phyloP scores from a whole-genome alignment of 2,329 filamentous ascomycete species.

The Tricladium varicosporioides region DNA sequence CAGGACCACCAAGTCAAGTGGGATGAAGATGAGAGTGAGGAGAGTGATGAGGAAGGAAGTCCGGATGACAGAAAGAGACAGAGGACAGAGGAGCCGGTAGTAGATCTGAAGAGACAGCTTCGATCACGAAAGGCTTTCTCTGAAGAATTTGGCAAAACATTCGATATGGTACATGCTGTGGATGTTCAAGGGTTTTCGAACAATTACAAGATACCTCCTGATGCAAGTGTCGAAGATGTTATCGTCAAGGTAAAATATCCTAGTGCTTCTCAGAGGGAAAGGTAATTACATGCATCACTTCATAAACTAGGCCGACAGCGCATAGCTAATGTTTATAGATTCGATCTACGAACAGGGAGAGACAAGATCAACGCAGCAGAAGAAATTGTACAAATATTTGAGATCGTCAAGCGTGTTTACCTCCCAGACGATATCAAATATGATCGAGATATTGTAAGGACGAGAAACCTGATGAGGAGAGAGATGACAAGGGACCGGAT shows the following conservation, averaged over 20 bases:
- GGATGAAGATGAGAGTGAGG: constrained; percentile 17
- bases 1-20: constrained; percentile 15
- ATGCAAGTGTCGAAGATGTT: constrained; percentile 46
- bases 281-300: constrained; percentile 41
- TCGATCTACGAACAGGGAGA: constrained; percentile 73
- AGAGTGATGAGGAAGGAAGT: constrained; percentile 2
- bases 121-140: constrained; percentile 28
- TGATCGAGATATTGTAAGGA: constrained; percentile 58
- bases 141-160: constrained; percentile 20
- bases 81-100: constrained; percentile 14
- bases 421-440: constrained; percentile 24
- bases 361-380: constrained; percentile 76
- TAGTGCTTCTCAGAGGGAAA: constrained; percentile 66
- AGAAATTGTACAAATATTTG: constrained; percentile 64
- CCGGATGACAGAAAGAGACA: constrained; percentile 11
- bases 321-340: constrained; percentile 42
- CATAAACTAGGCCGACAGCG: neutral
- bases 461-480: constrained; percentile 46
- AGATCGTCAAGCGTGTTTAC: constrained; percentile 46
- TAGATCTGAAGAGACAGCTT: constrained; percentile 29
- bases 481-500: constrained; percentile 52
- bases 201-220: constrained; percentile 50
- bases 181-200: constrained; percentile 52
- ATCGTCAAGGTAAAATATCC: constrained; percentile 80
- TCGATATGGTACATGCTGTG: constrained; percentile 54